Evolutionary conservation across 257 asterid species (phyloP).

Genomic region (Przewalskia tangutica): DNA sequence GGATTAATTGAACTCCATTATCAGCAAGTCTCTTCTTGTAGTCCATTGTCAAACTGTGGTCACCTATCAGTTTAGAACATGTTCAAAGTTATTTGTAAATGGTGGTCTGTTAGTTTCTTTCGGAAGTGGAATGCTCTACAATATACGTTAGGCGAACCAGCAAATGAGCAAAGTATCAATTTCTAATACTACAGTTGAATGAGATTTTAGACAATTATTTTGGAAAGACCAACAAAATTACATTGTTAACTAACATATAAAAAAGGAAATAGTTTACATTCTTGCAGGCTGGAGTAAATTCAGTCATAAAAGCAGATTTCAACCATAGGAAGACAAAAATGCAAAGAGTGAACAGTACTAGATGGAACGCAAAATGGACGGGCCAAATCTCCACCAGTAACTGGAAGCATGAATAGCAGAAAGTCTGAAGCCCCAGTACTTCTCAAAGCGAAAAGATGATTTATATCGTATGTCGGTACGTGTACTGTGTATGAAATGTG

Average conservation of each 20-base stretch:
- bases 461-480: neutral
- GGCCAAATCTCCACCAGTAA: neutral
- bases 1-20: no score
- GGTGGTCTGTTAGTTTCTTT: constrained; percentile 15
- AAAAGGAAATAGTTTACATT: neutral
- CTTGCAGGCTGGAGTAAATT: neutral
- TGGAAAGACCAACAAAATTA: neutral
- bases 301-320: no score
- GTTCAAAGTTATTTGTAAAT: constrained; percentile 15
- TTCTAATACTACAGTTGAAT: neutral
- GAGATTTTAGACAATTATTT: neutral
- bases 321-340: neutral
- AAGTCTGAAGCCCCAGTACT: neutral
- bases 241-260: neutral
- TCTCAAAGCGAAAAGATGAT: neutral
- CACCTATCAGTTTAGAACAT: no score
- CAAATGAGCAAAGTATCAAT: neutral
- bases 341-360: neutral
- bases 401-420: neutral
- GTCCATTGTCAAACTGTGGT: no score
- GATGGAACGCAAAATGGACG: neutral
- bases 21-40: no score
- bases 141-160: neutral
- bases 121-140: neutral
- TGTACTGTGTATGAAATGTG: neutral